Evolutionary conservation across 177 flowering plant genomes (phyloP), one percentile per base, ranked within the genome.

Genomic region (Telopea speciosissima): DNA sequence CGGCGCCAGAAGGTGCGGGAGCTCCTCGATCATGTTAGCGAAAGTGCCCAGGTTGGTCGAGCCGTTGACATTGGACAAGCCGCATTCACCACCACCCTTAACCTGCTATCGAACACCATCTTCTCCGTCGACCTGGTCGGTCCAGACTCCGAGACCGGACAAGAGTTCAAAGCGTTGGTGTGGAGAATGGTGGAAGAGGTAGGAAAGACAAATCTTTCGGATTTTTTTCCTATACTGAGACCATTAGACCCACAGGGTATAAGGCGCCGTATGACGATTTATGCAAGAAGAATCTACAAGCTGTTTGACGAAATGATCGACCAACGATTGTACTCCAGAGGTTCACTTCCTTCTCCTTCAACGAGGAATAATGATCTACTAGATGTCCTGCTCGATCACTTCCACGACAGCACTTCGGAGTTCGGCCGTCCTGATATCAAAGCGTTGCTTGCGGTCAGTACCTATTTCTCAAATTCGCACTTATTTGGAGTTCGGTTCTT

Each of bases 141-240:
- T 63, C 12, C 19, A 10, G 25, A 28, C 9, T 60, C 67, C 3
- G 40, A 16, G 12, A 16, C 36, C 1, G 58, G 44, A 33, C 63
- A 33, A 7, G 64, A 74, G 10, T 52, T 74, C n/a, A 56, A 69
- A 63, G 33, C 10, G 21, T 6, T 74, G 1, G 40, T 74, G 40
- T 33, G 72, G 42, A 36, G 49, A 31, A 28, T 69, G 7, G 11
- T 69, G 72, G 72, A 68, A 11, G 72, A 45, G 40, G 24, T 24
- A 5, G 77, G 77, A 24, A 64, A 9, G 36, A 69, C 73, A 0
- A 74, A 74, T 24, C 13, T 74, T 56, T 23, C 59, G 21, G 77
- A 69, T 44, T 74, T 64, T 10, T 74, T 74, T 26, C 77, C 73
- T 4, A 3, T 68, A 67, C 40, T 74, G 0, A 74, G 63, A 31